Evolutionary conservation across 495 filamentous ascomycete genomes (phyloP).

Genomic region (Glonium stellatum): DNA sequence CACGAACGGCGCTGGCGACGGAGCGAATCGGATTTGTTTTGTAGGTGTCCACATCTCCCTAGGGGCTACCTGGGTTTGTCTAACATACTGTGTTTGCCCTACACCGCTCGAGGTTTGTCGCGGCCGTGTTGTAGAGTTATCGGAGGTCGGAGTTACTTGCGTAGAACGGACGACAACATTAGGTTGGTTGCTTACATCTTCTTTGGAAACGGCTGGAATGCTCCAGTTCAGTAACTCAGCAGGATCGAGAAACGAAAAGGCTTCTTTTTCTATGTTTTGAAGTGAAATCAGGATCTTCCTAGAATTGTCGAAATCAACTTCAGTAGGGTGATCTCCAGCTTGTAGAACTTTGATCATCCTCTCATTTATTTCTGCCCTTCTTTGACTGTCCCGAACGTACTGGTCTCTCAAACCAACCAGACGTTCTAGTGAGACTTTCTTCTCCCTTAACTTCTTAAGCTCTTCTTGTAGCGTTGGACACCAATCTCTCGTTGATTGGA

Average conservation of each 20-base stretch:
- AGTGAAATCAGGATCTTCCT: neutral
- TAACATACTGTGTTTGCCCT: conserved; percentile 26
- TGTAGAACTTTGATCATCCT: neutral
- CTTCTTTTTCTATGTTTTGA: neutral
- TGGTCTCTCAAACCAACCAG: neutral
- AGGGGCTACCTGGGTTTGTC: conserved; percentile 15
- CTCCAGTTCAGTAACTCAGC: neutral
- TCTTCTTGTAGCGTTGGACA: neutral
- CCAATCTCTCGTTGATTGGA: neutral
- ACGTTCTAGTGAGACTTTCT: neutral
- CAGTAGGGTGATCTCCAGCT: neutral
- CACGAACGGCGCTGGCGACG: neutral
- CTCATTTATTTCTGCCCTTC: neutral
- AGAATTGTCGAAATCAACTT: neutral
- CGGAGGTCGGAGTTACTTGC: conserved; percentile 10
- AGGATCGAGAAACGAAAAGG: neutral
- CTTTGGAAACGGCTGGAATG: neutral
- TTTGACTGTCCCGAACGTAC: neutral
- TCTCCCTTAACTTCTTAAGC: neutral
- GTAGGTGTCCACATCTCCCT: conserved; percentile 20
- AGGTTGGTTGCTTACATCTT: neutral
- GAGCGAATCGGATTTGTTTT: conserved; percentile 10
- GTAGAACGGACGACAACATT: conserved; percentile 20
- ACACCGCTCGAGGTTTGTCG: conserved; percentile 5
- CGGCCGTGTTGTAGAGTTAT: neutral